Evolutionary conservation across 768 basidiomycete genomes (phyloP).

Genomic region (Cystobasidium ongulense): DNA sequence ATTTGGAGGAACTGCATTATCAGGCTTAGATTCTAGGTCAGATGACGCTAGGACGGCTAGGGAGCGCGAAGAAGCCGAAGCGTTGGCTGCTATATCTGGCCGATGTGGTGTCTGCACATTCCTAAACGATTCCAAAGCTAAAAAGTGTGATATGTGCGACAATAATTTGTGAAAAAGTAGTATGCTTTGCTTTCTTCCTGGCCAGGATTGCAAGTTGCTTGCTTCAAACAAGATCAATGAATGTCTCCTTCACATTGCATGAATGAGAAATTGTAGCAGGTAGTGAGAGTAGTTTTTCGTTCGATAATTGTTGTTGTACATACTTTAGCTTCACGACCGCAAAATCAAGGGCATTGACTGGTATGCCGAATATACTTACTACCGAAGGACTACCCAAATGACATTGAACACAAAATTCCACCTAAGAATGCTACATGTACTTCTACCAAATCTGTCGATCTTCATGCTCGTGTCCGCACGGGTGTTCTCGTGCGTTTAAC

Average conservation of each 20-base stretch:
- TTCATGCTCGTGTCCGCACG: neutral
- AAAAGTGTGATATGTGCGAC: slow-evolving; percentile 4
- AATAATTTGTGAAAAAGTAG: neutral
- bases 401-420: no score
- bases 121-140: neutral
- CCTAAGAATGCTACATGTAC: neutral
- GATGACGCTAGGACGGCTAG: neutral
- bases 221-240: no score
- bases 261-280: no score
- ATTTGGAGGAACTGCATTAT: slow-evolving; percentile 9
- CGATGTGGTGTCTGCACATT: slow-evolving; percentile 1
- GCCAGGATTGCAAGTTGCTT: no score
- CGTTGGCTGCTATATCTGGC: neutral
- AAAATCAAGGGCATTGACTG: no score
- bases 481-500: neutral
- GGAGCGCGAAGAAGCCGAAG: neutral
- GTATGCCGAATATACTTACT: no score
- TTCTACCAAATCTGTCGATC: neutral
- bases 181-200: no score
- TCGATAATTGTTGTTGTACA: no score
- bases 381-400: no score
- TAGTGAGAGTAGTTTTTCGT: no score
- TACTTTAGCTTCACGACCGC: no score
- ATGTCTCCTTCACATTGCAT: no score
- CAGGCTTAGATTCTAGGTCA: neutral